A percentile compares a stretch with the other conserved stretches of the same genome.
Conservation (phyloP, 306 rosid genomes). For the Aeschynomene evenia region DNA sequence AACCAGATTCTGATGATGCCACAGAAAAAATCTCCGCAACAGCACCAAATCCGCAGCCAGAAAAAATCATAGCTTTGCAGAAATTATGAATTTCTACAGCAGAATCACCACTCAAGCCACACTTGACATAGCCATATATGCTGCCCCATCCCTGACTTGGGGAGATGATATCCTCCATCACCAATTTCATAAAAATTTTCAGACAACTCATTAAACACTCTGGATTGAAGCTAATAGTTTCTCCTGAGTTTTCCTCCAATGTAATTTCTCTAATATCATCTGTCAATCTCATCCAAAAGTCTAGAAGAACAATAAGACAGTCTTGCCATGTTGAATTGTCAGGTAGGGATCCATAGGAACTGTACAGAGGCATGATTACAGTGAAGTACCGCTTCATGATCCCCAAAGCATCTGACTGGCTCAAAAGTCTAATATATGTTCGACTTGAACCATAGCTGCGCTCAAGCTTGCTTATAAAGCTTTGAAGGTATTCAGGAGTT, state of each 20-base stretch:
- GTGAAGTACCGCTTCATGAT: constrained; percentile 73
- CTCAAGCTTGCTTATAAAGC: constrained; percentile 74
- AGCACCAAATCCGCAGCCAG: constrained; percentile 88
- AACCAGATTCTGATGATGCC: constrained; percentile 52
- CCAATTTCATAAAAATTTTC: constrained; percentile 73
- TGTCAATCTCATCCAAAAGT: constrained; percentile 81
- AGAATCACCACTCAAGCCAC: constrained; percentile 64
- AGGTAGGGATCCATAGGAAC: constrained; percentile 58
- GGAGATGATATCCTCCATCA: constrained; percentile 83
- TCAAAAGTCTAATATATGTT: constrained; percentile 58
- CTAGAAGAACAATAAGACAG: constrained; percentile 74
- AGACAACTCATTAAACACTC: constrained; percentile 66
- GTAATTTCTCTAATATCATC: constrained; percentile 75
- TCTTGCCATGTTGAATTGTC: constrained; percentile 96
- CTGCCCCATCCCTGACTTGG: constrained; percentile 95
- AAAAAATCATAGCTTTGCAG: constrained; percentile 84
- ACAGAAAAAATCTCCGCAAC: constrained; percentile 75
- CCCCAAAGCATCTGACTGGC: constrained; percentile 69
- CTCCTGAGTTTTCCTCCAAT: constrained; percentile 45
- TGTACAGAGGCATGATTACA: constrained; percentile 56
- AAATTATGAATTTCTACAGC: constrained; percentile 56
- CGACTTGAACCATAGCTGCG: constrained; percentile 63
- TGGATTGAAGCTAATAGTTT: constrained; percentile 46
- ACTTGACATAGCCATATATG: constrained; percentile 50
- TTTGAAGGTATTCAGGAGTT: constrained; percentile 74